These are phyloP conservation scores for Dendrostoma leiphaemia DNA, from an alignment of 2,329 filamentous ascomycete genomes.

Conservation along the genomic window DNA sequence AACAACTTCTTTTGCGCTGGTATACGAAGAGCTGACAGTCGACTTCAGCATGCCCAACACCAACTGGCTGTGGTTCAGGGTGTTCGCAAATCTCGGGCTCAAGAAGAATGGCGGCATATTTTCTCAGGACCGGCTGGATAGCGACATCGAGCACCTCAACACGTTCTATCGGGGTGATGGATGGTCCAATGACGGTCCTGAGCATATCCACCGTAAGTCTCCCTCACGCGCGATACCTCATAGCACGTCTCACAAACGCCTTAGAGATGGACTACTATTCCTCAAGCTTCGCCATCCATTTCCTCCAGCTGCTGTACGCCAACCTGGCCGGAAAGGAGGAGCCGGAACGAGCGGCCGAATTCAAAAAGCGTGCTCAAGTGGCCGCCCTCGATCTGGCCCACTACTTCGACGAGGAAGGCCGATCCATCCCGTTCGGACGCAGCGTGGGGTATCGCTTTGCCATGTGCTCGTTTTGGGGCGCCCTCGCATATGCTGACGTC, in stretches of 20 bases:
- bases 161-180: constrained; percentile 80
- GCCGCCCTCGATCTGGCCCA: constrained; percentile 71
- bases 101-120: constrained; percentile 72
- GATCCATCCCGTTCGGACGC: constrained; percentile 73
- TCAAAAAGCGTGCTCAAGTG: constrained; percentile 63
- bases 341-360: constrained; percentile 63
- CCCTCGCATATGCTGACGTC: constrained; percentile 72
- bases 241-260: neutral
- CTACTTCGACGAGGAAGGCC: constrained; percentile 71
- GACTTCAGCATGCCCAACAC: constrained; percentile 65
- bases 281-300: constrained; percentile 79
- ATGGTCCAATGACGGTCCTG: constrained; percentile 80
- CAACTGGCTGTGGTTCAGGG: constrained; percentile 77
- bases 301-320: constrained; percentile 73
- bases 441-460: constrained; percentile 81
- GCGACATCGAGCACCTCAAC: constrained; percentile 74
- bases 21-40: constrained; percentile 32
- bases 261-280: constrained; percentile 82
- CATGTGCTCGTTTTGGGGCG: constrained; percentile 82
- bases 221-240: too few relatives aligned
- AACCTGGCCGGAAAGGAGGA: constrained; percentile 69
- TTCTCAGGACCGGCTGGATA: constrained; percentile 66
- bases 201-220: constrained; percentile 65
- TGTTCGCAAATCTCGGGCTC: constrained; percentile 77
- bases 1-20: neutral